phyloP scores from a whole-genome alignment of 2,329 filamentous ascomycete species.

The Ceratocystis alfenasii region DNA sequence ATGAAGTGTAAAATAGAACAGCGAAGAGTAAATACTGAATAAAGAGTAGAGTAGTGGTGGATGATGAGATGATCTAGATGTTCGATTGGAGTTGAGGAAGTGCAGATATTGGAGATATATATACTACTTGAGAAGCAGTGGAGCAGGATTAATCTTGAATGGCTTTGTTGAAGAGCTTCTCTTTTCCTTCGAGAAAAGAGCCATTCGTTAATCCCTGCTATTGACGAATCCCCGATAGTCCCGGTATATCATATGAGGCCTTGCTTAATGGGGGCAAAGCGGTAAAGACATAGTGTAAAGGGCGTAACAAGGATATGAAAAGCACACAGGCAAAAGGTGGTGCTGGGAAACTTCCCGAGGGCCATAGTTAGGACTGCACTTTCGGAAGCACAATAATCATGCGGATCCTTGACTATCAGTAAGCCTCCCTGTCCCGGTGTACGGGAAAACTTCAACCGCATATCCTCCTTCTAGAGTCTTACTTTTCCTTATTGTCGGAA shows the following conservation, averaged over 20 bases:
- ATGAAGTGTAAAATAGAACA: neutral
- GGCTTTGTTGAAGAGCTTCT: neutral
- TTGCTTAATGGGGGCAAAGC: neutral
- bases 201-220: neutral
- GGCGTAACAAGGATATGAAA: too few relatives aligned
- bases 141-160: neutral
- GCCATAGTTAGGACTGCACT: too few relatives aligned
- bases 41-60: neutral
- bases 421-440: too few relatives aligned
- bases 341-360: too few relatives aligned
- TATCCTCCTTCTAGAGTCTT: neutral
- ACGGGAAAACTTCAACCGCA: too few relatives aligned
- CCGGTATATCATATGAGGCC: neutral
- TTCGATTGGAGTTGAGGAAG: neutral
- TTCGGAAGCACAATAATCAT: too few relatives aligned
- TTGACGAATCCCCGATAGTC: neutral
- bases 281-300: too few relatives aligned
- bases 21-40: neutral
- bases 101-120: neutral
- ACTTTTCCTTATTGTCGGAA: neutral
- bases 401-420: too few relatives aligned
- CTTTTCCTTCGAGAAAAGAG: neutral
- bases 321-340: too few relatives aligned
- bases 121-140: neutral
- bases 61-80: neutral